These are phyloP conservation scores for Seminavis robusta DNA, from an alignment of 108 stramenopile genomes.

Conservation along the genomic window DNA sequence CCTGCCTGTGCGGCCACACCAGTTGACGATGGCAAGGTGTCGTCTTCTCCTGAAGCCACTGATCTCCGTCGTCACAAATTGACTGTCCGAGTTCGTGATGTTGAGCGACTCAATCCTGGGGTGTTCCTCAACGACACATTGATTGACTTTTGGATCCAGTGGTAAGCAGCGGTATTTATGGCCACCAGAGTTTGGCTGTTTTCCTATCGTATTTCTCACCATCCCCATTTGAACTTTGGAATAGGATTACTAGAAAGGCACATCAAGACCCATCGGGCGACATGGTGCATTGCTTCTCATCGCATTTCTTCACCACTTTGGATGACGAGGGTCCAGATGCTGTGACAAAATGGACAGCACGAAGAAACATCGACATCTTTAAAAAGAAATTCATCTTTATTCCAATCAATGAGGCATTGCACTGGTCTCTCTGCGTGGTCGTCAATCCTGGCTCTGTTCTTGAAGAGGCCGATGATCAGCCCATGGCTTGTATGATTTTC, in stretches of 20 bases:
- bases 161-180: slow-evolving; percentile 69
- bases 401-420: slow-evolving; percentile 90
- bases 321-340: slow-evolving; percentile 50
- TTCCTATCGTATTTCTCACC: neutral
- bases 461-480: slow-evolving; percentile 1
- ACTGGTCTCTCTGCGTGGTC: slow-evolving; percentile 95
- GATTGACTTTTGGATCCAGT: slow-evolving; percentile 89
- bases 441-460: slow-evolving; percentile 81
- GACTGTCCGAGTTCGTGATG: slow-evolving; percentile 63
- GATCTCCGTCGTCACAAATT: slow-evolving; percentile 37
- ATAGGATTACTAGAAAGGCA: slow-evolving; percentile 29
- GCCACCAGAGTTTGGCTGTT: too few species aligned
- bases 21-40: too few species aligned
- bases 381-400: slow-evolving; percentile 85
- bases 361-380: slow-evolving; percentile 87
- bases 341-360: slow-evolving; percentile 74
- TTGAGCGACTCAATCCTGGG: slow-evolving; percentile 46
- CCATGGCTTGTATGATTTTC: slow-evolving; percentile 60
- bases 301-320: slow-evolving; percentile 85
- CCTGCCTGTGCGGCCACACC: too few species aligned
- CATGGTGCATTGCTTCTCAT: slow-evolving; percentile 85
- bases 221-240: slow-evolving; percentile 32
- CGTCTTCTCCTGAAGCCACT: neutral
- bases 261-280: slow-evolving; percentile 2
- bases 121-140: slow-evolving; percentile 86